Percentiles rank a stretch among this genome's conserved stretches.
Evolutionary conservation across 177 flowering plant species (phyloP).

Genomic region (Vitis hybrid): DNA sequence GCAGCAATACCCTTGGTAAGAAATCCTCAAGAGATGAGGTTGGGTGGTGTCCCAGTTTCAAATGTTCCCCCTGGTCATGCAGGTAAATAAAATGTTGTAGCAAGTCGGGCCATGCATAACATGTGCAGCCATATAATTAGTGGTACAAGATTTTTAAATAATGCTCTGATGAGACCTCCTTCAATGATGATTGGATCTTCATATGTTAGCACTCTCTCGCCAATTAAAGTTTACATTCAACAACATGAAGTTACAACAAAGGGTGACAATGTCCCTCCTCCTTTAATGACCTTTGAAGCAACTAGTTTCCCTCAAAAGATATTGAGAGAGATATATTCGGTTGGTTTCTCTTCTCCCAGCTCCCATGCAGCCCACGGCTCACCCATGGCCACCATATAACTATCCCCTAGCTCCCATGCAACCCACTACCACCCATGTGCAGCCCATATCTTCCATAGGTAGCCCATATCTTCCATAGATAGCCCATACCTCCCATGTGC

Average conservation of each 20-base stretch:
- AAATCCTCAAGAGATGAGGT: conserved; percentile 63
- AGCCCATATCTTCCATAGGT: no score
- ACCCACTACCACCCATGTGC: no score
- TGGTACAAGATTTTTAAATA: conserved; percentile 43
- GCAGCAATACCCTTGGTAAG: conserved; percentile 50
- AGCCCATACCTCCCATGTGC: no score
- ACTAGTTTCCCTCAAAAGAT: conserved; percentile 87
- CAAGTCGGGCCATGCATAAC: conserved; percentile 40
- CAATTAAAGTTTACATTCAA: conserved; percentile 63
- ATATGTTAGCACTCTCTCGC: conserved; percentile 45
- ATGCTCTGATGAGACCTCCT: conserved; percentile 43
- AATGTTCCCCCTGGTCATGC: conserved; percentile 41
- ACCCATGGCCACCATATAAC: no score
- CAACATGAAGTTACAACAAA: conserved; percentile 84
- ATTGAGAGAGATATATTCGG: conserved; percentile 72
- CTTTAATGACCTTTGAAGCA: conserved; percentile 83
- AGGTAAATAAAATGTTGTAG: conserved; percentile 35
- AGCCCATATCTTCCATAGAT: no score
- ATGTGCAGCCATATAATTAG: conserved; percentile 42
- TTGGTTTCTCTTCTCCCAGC: conserved; percentile 73
- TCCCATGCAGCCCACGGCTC: no score
- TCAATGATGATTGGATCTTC: conserved; percentile 36
- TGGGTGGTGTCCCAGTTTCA: conserved; percentile 35
- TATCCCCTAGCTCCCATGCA: no score
- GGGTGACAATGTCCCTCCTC: conserved; percentile 91